Evolutionary conservation across 108 stramenopile genomes (phyloP).

Genomic region (Nitzschia putrida): DNA sequence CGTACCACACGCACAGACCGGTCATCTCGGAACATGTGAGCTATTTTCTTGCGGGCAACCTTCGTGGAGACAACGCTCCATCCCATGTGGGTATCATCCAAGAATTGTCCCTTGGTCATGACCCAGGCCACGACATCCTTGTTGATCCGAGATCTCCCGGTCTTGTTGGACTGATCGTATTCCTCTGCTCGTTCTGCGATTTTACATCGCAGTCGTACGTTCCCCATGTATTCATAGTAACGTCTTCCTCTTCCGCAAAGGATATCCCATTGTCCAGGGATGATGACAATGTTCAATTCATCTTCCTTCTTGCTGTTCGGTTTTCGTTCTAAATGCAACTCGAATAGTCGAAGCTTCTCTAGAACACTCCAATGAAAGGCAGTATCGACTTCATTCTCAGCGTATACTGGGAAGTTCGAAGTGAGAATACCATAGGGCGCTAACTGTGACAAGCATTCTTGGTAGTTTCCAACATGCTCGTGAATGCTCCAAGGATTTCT

Average conservation of each 20-base stretch:
- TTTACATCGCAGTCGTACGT: conserved; percentile 6
- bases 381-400: background rate
- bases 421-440: conserved; percentile 8
- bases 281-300: too few species aligned
- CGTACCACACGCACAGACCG: too few species aligned
- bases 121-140: conserved; percentile 9
- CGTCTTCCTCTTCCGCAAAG: conserved; percentile 28
- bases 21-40: too few species aligned
- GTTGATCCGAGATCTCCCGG: conserved; percentile 24
- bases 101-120: conserved; percentile 8
- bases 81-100: background rate
- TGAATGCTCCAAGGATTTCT: background rate
- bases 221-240: conserved; percentile 24
- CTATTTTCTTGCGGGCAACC: too few species aligned
- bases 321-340: too few species aligned
- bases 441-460: background rate
- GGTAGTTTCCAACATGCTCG: conserved; percentile 11
- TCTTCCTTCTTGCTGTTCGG: too few species aligned
- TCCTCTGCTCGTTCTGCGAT: conserved; percentile 14
- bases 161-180: conserved; percentile 29
- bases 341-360: too few species aligned
- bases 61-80: too few species aligned
- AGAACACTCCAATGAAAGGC: too few species aligned
- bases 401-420: background rate
- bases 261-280: conserved; percentile 17